A percentile compares a stretch with the other conserved stretches of the same genome.
phyloP scores from a whole-genome alignment of 2,329 filamentous ascomycete genomes.

The Arthrobotrys pseudoclavata region DNA sequence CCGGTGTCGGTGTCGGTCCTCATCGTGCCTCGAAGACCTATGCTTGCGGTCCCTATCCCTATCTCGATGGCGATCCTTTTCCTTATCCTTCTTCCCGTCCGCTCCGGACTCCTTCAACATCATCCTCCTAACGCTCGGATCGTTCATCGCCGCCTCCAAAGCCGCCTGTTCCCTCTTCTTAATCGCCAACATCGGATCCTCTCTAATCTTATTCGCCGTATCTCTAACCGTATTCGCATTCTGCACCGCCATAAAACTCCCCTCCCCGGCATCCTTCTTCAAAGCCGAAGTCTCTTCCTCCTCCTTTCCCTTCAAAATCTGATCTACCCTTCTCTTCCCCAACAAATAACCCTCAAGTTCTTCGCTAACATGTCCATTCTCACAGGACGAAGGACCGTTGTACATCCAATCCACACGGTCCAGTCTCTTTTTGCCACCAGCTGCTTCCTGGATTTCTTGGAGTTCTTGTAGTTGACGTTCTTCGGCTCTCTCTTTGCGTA shows the following conservation, averaged over 20 bases:
- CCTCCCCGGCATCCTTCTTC: conserved; percentile 78
- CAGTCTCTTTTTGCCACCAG: conserved; percentile 82
- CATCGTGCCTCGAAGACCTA: conserved; percentile 60
- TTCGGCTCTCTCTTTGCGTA: conserved; percentile 92
- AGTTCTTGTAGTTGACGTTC: conserved; percentile 93
- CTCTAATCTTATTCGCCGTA: conserved; percentile 85
- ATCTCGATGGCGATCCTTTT: conserved; percentile 65
- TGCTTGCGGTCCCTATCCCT: conserved; percentile 65
- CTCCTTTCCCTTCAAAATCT: conserved; percentile 84
- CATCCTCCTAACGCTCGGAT: conserved; percentile 77
- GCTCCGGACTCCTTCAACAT: conserved; percentile 72
- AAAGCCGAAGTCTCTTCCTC: conserved; percentile 74
- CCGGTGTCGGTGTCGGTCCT: conserved; percentile 61
- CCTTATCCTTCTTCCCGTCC: conserved; percentile 64
- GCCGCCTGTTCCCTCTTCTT: conserved; percentile 90
- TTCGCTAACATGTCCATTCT: conserved; percentile 79
- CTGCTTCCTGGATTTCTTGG: conserved; percentile 87
- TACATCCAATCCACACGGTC: conserved; percentile 99
- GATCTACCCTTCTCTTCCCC: conserved; percentile 92
- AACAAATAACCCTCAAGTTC: conserved; percentile 94
- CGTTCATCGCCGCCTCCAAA: conserved; percentile 83
- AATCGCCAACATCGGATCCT: conserved; percentile 92
- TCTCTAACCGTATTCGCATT: conserved; percentile 82
- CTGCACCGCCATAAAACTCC: conserved; percentile 74
- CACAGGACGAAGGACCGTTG: conserved; percentile 82